These are phyloP conservation scores for Sphagnum tenellum DNA, from an alignment of 225 moss, liverwort and hornwort species.

Conservation along the genomic window DNA sequence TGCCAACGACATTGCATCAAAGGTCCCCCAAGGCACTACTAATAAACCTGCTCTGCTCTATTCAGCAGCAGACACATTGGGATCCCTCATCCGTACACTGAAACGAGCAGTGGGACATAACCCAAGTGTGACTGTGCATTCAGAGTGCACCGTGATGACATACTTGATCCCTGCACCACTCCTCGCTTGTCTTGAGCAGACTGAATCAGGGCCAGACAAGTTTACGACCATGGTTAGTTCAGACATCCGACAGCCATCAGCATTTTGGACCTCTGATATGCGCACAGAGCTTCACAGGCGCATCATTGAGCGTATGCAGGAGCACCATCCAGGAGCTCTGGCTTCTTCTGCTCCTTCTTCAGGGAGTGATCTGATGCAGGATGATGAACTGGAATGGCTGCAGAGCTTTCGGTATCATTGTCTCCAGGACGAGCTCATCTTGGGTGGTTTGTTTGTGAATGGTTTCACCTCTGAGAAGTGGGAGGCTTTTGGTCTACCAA, in stretches of 20 bases:
- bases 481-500: slow-evolving; percentile 75
- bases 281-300: slow-evolving; percentile 70
- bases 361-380: slow-evolving; percentile 5
- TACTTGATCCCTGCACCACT: slow-evolving; percentile 72
- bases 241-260: slow-evolving; percentile 78
- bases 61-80: slow-evolving; percentile 85
- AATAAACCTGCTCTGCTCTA: slow-evolving; percentile 84
- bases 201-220: slow-evolving; percentile 74
- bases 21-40: slow-evolving; percentile 55
- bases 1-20: slow-evolving; percentile 34
- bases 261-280: slow-evolving; percentile 79
- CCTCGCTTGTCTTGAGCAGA: slow-evolving; percentile 64
- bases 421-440: slow-evolving; percentile 72
- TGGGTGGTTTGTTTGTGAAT: slow-evolving; percentile 81
- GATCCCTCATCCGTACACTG: slow-evolving; percentile 74
- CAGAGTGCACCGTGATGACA: slow-evolving; percentile 51
- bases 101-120: slow-evolving; percentile 41
- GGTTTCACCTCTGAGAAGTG: slow-evolving; percentile 79
- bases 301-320: slow-evolving; percentile 65
- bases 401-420: slow-evolving; percentile 68
- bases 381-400: slow-evolving; percentile 84
- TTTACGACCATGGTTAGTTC: slow-evolving; percentile 83
- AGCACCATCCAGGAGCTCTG: slow-evolving; percentile 49
- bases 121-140: slow-evolving; percentile 13
- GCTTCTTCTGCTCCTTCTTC: slow-evolving; percentile 50